Evolutionary conservation across 2,329 filamentous ascomycete genomes (phyloP).

Genomic region (Penicillium corylophilum): DNA sequence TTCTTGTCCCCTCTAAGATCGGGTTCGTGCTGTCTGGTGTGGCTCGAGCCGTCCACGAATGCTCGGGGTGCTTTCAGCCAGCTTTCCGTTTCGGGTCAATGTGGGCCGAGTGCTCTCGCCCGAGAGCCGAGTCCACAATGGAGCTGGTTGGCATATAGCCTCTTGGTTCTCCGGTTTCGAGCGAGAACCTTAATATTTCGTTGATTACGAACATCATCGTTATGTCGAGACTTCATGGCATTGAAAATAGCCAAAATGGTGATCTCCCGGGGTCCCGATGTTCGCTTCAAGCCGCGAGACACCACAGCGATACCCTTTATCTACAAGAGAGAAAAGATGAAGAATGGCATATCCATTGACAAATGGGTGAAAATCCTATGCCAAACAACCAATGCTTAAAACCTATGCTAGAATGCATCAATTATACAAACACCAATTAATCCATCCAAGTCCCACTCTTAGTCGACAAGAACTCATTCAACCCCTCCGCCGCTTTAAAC

Average conservation of each 20-base stretch:
- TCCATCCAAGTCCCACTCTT: constrained; percentile 63
- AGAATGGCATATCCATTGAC: background rate
- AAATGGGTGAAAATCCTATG: background rate
- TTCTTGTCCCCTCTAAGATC: background rate
- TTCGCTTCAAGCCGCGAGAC: too few species aligned
- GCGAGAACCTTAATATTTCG: background rate
- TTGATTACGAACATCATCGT: background rate
- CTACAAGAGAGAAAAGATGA: background rate
- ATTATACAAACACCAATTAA: constrained; percentile 13
- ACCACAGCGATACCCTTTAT: background rate
- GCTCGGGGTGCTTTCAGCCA: background rate
- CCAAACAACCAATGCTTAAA: background rate
- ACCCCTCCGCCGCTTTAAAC: constrained; percentile 53
- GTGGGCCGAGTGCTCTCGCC: background rate
- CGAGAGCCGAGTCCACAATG: background rate
- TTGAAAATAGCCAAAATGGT: background rate
- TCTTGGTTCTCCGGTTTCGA: background rate
- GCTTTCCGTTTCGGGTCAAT: background rate
- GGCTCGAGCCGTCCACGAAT: background rate
- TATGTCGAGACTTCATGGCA: background rate
- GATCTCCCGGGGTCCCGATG: too few species aligned
- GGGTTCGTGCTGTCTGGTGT: background rate
- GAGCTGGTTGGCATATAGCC: background rate
- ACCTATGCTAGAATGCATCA: background rate
- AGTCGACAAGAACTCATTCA: constrained; percentile 61